Base-by-base conservation (phyloP, 2,329 filamentous ascomycete species). In the Trichothecium roseum region DNA sequence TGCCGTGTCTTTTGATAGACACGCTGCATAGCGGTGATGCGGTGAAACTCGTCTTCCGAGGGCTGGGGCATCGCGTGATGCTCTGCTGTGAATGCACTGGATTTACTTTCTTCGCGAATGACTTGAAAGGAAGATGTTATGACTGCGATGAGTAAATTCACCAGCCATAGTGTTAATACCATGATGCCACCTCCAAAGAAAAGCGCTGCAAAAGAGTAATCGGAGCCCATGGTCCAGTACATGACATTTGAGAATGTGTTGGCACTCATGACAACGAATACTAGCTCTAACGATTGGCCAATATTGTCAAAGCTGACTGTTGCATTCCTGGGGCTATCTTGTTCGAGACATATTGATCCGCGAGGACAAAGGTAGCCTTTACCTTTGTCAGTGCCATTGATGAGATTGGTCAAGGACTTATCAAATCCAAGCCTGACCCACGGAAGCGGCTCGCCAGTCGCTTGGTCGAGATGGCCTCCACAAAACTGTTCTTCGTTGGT, bases 91-190 rank as follows among this genome's bases (percentile, higher is more conserved):
- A 98, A 98, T 3, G 93, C 91, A 62, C 88, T 95, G 22, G 82
- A 79, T 57, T 83, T 88, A 60, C 86, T 94, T 55, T 98, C 91
- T 63, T 98, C 93, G 43, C 91, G 78, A 48, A 98, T 98, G 45
- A 98, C 84, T 55, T 98, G 91, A 52, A 98, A 98, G 1, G 89
- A 95, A 5, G 91, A 94, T 0, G 91, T 98, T 53, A 98, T 98
- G 49, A 98, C 91, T 3, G 91, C 91, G 51, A 98, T 94, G 32
- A 83, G 59, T 60, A 98, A 74, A 56, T 95, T 96, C 43, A 93
- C 87, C 50, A 98, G 74, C 91, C 91, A 98, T 34, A 98, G 69
- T 65, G 86, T 91, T 69, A 98, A 75, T 44, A 98, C 85, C 50
- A 98, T 78, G 53, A 94, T 89, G 17, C 72, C 74, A 10, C 70